phyloP scores from a whole-genome alignment of 331 rosid genomes.

The Malus hybrid region DNA sequence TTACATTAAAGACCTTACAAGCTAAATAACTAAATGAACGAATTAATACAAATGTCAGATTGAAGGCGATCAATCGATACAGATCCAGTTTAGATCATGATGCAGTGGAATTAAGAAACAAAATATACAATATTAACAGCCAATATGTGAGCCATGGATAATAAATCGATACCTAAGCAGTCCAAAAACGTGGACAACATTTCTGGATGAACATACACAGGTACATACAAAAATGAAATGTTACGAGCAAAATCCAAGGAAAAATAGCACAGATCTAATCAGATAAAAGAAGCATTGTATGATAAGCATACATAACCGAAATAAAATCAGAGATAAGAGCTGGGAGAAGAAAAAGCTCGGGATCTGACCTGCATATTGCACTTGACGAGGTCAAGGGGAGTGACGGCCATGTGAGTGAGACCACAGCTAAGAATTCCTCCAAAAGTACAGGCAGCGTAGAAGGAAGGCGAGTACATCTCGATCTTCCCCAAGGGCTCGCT shows the following conservation, averaged over 20 bases:
- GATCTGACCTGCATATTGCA: slow-evolving; percentile 97
- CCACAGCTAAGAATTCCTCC: slow-evolving; percentile 93
- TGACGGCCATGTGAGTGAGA: slow-evolving; percentile 87
- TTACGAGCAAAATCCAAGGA: neutral
- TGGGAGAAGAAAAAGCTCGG: neutral
- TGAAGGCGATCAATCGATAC: neutral
- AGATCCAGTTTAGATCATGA: neutral
- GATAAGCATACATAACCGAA: neutral
- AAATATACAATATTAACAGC: neutral
- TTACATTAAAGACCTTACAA: neutral
- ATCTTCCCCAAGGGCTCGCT: slow-evolving; percentile 53
- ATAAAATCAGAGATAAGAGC: neutral
- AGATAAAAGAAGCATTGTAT: neutral
- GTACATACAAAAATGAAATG: neutral
- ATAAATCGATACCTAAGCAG: neutral
- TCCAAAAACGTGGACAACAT: neutral
- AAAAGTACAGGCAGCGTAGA: slow-evolving; percentile 79
- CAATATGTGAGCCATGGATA: neutral
- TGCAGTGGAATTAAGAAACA: neutral
- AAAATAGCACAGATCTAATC: slow-evolving; percentile 28
- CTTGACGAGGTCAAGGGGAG: slow-evolving; percentile 97
- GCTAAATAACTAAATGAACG: neutral
- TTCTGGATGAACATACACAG: neutral
- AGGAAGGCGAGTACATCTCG: slow-evolving; percentile 83
- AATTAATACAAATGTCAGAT: neutral